These are phyloP conservation scores for Corchorus olitorius DNA, from an alignment of 345 rosid genomes.

Conservation along the genomic window DNA sequence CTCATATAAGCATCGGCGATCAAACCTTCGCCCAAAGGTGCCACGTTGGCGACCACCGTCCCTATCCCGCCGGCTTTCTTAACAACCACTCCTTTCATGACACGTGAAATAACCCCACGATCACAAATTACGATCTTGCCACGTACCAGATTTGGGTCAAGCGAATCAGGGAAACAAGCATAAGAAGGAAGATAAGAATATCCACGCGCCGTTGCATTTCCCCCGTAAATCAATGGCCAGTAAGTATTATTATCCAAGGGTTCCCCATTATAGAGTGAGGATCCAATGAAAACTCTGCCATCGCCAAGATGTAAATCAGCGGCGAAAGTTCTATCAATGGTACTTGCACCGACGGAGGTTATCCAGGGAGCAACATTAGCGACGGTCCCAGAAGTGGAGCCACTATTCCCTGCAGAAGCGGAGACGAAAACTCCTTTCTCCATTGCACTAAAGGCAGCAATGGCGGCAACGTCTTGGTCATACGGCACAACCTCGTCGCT, in stretches of 20 bases:
- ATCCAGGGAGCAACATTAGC: constrained; percentile 33
- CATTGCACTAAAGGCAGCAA: constrained; percentile 32
- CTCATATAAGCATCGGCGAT: constrained; percentile 31
- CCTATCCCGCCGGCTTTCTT: constrained; percentile 28
- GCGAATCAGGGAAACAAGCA: neutral
- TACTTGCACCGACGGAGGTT: constrained; percentile 33
- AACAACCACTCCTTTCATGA: neutral
- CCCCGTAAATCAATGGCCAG: constrained; percentile 10
- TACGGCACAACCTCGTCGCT: neutral
- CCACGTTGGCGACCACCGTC: constrained; percentile 14
- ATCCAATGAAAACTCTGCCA: constrained; percentile 15
- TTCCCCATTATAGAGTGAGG: constrained; percentile 28
- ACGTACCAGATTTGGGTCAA: neutral
- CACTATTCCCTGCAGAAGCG: constrained; percentile 22
- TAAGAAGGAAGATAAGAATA: neutral
- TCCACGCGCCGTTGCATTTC: neutral
- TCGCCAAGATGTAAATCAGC: constrained; percentile 24
- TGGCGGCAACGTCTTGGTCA: constrained; percentile 16
- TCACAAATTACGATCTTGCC: constrained; percentile 36
- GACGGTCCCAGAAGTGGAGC: neutral
- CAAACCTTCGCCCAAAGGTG: constrained; percentile 22
- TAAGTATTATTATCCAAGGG: neutral
- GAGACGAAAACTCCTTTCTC: constrained; percentile 32
- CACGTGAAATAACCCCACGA: neutral
- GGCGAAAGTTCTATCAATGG: constrained; percentile 32